Evolutionary conservation across 2,329 filamentous ascomycete genomes (phyloP).

Genomic region (Xylaria sp.): DNA sequence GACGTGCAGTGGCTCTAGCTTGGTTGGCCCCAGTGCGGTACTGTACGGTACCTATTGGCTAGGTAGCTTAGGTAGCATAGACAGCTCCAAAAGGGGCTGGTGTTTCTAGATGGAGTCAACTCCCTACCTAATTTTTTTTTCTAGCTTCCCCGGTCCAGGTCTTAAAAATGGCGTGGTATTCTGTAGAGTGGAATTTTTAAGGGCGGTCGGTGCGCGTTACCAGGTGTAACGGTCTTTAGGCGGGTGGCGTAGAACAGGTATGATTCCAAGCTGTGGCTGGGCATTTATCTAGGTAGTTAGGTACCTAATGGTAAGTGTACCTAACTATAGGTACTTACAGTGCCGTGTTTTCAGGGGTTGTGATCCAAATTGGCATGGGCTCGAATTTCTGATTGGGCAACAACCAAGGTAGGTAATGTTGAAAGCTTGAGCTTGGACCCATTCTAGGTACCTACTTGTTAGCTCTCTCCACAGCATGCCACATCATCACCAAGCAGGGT

Average conservation of each 20-base stretch:
- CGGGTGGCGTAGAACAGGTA: background rate
- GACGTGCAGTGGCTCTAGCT: constrained; percentile 25
- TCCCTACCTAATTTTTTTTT: constrained; percentile 17
- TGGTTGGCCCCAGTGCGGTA: background rate
- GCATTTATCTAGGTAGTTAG: too few relatives aligned
- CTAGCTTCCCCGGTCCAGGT: constrained; percentile 3
- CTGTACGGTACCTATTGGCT: constrained; percentile 10
- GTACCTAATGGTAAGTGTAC: background rate
- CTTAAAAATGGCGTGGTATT: background rate
- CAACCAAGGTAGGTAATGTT: background rate
- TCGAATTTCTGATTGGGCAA: background rate
- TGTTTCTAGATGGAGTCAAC: constrained; percentile 6
- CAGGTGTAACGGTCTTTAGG: background rate
- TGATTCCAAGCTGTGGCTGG: background rate
- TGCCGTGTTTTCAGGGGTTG: background rate
- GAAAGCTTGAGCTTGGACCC: background rate
- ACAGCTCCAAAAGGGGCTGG: constrained; percentile 27
- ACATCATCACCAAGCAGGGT: background rate
- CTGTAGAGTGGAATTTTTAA: background rate
- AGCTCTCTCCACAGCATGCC: background rate
- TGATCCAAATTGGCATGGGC: background rate
- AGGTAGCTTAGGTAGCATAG: background rate
- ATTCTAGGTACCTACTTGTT: background rate
- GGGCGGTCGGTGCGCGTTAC: background rate
- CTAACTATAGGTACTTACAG: background rate